Conservation (phyloP, 768 basidiomycete species). For the Clathrus columnatus region DNA sequence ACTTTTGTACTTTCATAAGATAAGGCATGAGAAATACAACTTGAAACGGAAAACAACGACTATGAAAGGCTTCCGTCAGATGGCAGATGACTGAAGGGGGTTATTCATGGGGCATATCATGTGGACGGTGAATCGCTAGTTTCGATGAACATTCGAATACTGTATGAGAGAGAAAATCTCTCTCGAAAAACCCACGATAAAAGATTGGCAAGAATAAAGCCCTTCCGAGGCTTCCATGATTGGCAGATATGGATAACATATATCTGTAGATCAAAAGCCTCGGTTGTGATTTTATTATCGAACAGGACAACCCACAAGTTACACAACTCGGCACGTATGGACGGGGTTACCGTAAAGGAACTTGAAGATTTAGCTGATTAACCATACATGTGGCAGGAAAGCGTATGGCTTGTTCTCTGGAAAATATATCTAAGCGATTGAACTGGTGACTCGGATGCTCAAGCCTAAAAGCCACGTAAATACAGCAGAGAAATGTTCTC, state of each 20-base stretch:
- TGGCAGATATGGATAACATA: too few species aligned
- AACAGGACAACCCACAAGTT: background rate
- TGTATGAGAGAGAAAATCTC: background rate
- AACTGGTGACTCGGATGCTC: background rate
- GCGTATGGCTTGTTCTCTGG: too few species aligned
- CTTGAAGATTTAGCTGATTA: background rate
- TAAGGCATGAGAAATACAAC: background rate
- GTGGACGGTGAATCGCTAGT: background rate
- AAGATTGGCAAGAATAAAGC: background rate
- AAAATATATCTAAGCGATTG: too few species aligned
- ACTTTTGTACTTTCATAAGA: background rate
- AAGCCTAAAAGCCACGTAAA: background rate
- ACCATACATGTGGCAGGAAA: background rate
- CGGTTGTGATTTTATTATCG: too few species aligned
- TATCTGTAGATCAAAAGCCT: too few species aligned
- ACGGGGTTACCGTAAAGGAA: background rate
- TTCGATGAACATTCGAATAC: background rate
- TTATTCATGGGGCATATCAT: background rate
- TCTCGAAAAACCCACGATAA: background rate
- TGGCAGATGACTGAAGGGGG: too few species aligned
- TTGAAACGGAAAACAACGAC: background rate
- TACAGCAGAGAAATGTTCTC: background rate
- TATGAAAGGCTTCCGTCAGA: too few species aligned
- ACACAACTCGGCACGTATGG: background rate
- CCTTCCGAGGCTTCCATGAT: too few species aligned